Base-by-base conservation (phyloP, 1,139 yeast species). In the Blastobotrys buckinghamii region DNA sequence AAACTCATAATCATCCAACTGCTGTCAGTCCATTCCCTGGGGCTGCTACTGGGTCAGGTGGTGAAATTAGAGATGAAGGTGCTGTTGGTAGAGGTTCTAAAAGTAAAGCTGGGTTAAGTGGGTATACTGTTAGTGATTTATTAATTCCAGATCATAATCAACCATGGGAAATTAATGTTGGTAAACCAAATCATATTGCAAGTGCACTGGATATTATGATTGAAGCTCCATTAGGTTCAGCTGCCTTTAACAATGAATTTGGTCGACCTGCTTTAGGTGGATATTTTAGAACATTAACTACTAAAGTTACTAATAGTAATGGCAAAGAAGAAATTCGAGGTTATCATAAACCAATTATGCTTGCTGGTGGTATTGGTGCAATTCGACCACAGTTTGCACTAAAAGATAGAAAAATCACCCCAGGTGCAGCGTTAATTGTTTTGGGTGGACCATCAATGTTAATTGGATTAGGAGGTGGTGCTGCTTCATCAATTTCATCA, bases 11-110 rank as follows among this genome's bases (percentile, higher is more conserved):
- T 71, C 99, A 94, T 67, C 99, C 99, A 48, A 94, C 99, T 35
- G 98, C 98, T 0, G 97, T 94, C 12, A 90, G 97, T 27, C 99
- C 99, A 33, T 94, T 87, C 70, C 92, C 98, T 5, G 99, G 99
- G 69, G 99, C 99, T 35, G 96, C 99, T 35, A 94, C 99, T 17
- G 99, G 99, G 56, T 90, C 98, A 19, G 99, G 99, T 68, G 99
- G 99, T 72, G 99, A 94, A 71, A 94, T 94, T 62, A 86, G 99
- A 76, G 99, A 94, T 68, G 99, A 94, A 72, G 98, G 97, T 71
- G 98, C 99, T 27, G 96, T 92, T 19, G 99, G 99, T 55, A 81
- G 97, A 67, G 99, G 99, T 47, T 92, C 98, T 24, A 87, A 88
- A 68, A 81, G 97, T 39, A 92, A 92, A 70, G 96, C 97, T 61